Percentiles rank a stretch among this genome's conserved stretches.
phyloP scores from a whole-genome alignment of 108 stramenopile species.

The Nannochloropsis gaditana region DNA sequence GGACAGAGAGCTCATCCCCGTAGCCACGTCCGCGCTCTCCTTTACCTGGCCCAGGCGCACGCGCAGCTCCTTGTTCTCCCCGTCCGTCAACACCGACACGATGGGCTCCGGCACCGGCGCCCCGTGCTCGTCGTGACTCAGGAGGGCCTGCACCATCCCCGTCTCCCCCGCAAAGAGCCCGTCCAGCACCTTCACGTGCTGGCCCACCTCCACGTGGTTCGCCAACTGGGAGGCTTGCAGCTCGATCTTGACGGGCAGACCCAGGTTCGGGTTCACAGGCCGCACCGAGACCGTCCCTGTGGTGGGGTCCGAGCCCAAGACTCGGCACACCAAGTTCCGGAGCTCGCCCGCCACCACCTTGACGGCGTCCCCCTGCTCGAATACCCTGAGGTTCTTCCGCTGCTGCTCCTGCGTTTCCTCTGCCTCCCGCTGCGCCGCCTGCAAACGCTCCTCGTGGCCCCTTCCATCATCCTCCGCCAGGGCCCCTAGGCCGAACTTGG shows the following conservation, averaged over 20 bases:
- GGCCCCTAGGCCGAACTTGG: neutral
- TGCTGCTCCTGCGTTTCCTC: constrained; percentile 77
- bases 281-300: constrained; percentile 76
- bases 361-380: constrained; percentile 48
- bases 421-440: constrained; percentile 63
- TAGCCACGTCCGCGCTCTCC: neutral
- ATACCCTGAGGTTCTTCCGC: constrained; percentile 80
- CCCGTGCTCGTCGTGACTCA: neutral
- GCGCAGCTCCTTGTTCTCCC: neutral
- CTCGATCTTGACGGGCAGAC: constrained; percentile 56
- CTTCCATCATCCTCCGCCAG: neutral
- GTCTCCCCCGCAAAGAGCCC: constrained; percentile 89
- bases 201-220: constrained; percentile 80
- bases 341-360: constrained; percentile 40
- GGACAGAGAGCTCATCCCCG: neutral
- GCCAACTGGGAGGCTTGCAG: constrained; percentile 70
- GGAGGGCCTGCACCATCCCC: constrained; percentile 60
- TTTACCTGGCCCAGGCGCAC: neutral
- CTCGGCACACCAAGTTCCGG: neutral
- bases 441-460: constrained; percentile 23
- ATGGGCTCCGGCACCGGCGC: neutral
- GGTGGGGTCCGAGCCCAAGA: constrained; percentile 67
- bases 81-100: neutral
- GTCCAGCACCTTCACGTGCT: constrained; percentile 88
- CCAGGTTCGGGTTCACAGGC: constrained; percentile 42